Conservation (phyloP, 2,329 filamentous ascomycete species). For the Aureobasidium melanogenum region DNA sequence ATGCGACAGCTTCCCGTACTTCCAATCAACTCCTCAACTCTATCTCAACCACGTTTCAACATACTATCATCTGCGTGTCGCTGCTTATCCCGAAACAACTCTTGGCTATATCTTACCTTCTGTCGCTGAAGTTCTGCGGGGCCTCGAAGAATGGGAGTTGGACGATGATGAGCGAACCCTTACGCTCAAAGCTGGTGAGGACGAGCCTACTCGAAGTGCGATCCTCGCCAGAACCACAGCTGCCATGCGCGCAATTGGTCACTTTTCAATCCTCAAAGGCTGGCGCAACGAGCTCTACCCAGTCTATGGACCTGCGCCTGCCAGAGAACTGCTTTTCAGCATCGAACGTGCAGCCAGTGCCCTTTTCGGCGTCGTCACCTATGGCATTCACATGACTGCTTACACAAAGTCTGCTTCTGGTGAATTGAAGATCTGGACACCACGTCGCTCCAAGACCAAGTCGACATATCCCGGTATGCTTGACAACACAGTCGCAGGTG, state of each 20-base stretch:
- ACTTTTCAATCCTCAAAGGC: conserved; percentile 65
- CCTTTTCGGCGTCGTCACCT: conserved; percentile 66
- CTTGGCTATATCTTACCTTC: conserved; percentile 54
- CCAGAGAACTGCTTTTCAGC: conserved; percentile 56
- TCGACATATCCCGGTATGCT: conserved; percentile 85
- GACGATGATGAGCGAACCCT: conserved; percentile 54
- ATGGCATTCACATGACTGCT: conserved; percentile 70
- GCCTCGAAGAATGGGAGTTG: conserved; percentile 53
- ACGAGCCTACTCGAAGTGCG: conserved; percentile 54
- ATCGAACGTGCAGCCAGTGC: conserved; percentile 69
- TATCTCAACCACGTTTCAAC: conserved; percentile 39
- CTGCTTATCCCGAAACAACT: conserved; percentile 51
- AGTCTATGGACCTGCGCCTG: conserved; percentile 53
- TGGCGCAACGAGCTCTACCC: conserved; percentile 80
- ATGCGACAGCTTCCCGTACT: conserved; percentile 66
- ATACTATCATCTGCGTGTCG: conserved; percentile 58
- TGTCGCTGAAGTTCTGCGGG: conserved; percentile 48
- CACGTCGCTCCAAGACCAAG: conserved; percentile 66
- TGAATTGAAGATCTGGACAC: conserved; percentile 75
- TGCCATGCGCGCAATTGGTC: conserved; percentile 60
- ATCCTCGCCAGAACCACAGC: conserved; percentile 49
- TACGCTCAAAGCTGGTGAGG: conserved; percentile 45
- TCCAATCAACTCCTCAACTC: conserved; percentile 47
- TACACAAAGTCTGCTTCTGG: conserved; percentile 46
- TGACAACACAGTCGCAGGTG: conserved; percentile 88